Percentiles rank a stretch among this genome's conserved stretches.
Conservation (phyloP, 306 rosid genomes). For the Arachis stenosperma region DNA sequence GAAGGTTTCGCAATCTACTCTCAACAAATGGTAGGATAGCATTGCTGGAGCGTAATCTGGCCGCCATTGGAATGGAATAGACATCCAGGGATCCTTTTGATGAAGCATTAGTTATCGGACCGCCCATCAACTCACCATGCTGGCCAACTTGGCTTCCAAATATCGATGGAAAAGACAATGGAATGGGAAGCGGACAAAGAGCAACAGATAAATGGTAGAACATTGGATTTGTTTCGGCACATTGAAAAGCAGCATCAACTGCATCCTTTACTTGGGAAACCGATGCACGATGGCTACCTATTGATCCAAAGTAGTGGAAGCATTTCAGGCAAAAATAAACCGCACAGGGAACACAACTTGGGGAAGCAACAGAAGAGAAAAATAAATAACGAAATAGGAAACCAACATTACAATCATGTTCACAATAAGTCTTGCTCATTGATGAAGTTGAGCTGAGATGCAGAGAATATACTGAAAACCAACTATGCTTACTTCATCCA, state of each 20-base stretch:
- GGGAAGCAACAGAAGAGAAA: conserved; percentile 30
- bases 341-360: neutral
- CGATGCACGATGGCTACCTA: conserved; percentile 65
- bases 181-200: conserved; percentile 82
- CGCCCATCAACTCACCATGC: conserved; percentile 60
- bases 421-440: neutral
- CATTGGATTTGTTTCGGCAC: conserved; percentile 63
- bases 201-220: conserved; percentile 74
- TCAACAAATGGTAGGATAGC: conserved; percentile 72
- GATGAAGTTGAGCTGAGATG: conserved; percentile 12
- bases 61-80: conserved; percentile 83
- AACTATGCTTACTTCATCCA: neutral
- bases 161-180: conserved; percentile 88
- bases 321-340: neutral
- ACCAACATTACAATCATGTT: conserved; percentile 9
- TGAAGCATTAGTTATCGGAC: conserved; percentile 47
- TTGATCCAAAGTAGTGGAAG: conserved; percentile 25
- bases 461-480: conserved; percentile 4
- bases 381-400: neutral
- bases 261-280: conserved; percentile 55
- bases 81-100: conserved; percentile 79
- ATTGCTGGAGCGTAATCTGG: conserved; percentile 81
- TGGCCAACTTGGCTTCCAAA: conserved; percentile 68
- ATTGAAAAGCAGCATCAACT: conserved; percentile 60
- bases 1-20: conserved; percentile 66